A percentile compares a stretch with the other conserved stretches of the same genome.
Conservation (phyloP, 148 eudicot species). For the Nepenthes gracilis region DNA sequence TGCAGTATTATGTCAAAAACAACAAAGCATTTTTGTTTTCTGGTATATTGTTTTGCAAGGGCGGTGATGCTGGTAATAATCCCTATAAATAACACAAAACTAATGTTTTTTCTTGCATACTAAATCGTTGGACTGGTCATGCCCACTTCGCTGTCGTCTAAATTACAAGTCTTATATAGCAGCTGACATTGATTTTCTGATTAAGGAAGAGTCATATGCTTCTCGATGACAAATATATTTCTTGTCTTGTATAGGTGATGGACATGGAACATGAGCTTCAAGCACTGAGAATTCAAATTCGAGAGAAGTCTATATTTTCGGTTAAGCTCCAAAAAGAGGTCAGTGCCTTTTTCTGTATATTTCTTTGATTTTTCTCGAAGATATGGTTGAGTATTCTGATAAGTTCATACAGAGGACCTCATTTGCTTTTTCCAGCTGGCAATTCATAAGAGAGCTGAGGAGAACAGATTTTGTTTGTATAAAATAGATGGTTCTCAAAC, state of each 20-base stretch:
- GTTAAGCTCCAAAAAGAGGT: slow-evolving; percentile 94
- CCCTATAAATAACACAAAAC: no score
- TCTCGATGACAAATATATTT: background rate
- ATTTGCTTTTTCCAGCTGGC: slow-evolving; percentile 39
- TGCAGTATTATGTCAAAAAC: no score
- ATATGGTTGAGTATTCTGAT: background rate
- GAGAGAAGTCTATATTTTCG: slow-evolving; percentile 71
- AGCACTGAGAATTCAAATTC: slow-evolving; percentile 74
- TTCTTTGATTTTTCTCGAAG: background rate
- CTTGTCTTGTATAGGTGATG: slow-evolving; percentile 43
- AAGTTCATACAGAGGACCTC: background rate
- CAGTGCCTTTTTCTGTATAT: slow-evolving; percentile 1
- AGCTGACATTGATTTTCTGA: no score
- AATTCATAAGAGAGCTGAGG: slow-evolving; percentile 77
- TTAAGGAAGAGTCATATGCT: background rate
- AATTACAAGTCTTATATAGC: no score
- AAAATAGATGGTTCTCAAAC: slow-evolving; percentile 57
- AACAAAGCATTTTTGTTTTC: no score
- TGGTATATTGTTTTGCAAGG: no score
- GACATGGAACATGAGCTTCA: slow-evolving; percentile 96
- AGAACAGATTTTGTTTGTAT: slow-evolving; percentile 48
- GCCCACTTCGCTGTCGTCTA: no score
- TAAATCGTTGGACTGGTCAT: no score
- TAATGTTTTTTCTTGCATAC: no score
- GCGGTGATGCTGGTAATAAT: no score